Evolutionary conservation across 768 basidiomycete genomes (phyloP), one percentile per base, ranked within the genome.

Genomic region (Artomyces pyxidatus): DNA sequence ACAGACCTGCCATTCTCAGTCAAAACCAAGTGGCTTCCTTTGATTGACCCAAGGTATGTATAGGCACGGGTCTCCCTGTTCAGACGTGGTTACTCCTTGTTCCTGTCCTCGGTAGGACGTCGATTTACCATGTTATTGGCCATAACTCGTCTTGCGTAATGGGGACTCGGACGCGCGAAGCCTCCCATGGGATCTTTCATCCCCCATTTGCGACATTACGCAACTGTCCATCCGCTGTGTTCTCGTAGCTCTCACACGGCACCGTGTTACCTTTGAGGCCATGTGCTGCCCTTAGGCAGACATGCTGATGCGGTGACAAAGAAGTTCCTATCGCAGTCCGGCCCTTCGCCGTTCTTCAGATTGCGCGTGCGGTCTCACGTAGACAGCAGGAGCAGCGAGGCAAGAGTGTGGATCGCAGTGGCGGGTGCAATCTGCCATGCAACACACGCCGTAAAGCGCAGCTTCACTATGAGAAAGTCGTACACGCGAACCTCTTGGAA

Each of bases 281-380:
- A 47, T 52, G 51, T 43, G 52, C 26, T 49, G 38, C 48, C 42
- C 16, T 17, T 25, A 6, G 30, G 4, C 6, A 27, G 23, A 37
- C 37, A 14, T 26, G 41, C 12, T 38, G 42, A 16, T 23, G 14
- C n/a, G n/a, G n/a, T n/a, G n/a, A n/a, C n/a, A n/a, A n/a, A n/a
- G n/a, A n/a, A n/a, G n/a, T n/a, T n/a, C n/a, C n/a, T n/a, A n/a
- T n/a, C n/a, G n/a, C n/a, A n/a, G n/a, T n/a, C n/a, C n/a, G n/a
- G n/a, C n/a, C n/a, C n/a, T n/a, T n/a, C n/a, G n/a, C n/a, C n/a
- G n/a, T n/a, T n/a, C n/a, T n/a, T n/a, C n/a, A n/a, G n/a, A n/a
- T n/a, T n/a, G n/a, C n/a, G n/a, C n/a, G n/a, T n/a, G n/a, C n/a
- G n/a, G n/a, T n/a, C n/a, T n/a, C n/a, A n/a, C n/a, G n/a, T n/a